A percentile compares a stretch with the other conserved stretches of the same genome.
phyloP scores from a whole-genome alignment of 257 asterid genomes.

The Perilla frutescens region DNA sequence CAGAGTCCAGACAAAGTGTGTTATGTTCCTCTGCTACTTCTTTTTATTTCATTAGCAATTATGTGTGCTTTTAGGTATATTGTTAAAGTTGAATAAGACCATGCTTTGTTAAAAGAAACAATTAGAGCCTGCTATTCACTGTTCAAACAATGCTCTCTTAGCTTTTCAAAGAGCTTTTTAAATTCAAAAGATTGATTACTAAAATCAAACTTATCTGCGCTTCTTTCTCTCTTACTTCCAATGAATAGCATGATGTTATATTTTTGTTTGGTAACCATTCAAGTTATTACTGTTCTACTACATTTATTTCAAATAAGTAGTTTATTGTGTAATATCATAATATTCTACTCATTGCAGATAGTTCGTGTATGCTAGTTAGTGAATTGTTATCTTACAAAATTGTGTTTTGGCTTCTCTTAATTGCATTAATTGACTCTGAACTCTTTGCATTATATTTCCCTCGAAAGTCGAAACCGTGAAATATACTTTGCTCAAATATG shows the following conservation, averaged over 20 bases:
- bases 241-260: not conserved
- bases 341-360: slow-evolving; percentile 62
- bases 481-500: no score
- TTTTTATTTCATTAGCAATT: not conserved
- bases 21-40: not conserved
- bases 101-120: not conserved
- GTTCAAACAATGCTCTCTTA: slow-evolving; percentile 8
- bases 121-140: not conserved
- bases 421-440: not conserved
- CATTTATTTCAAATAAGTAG: not conserved
- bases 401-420: slow-evolving; percentile 18
- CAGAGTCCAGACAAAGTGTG: not conserved
- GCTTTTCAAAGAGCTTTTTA: not conserved
- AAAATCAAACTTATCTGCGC: not conserved
- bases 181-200: not conserved
- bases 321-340: slow-evolving; percentile 18
- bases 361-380: slow-evolving; percentile 61
- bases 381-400: not conserved
- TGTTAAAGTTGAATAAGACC: not conserved
- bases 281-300: not conserved
- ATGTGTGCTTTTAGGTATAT: not conserved
- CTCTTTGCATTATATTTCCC: not conserved
- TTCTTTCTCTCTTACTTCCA: not conserved
- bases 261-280: not conserved
- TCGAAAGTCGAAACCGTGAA: not conserved